phyloP scores from a whole-genome alignment of 345 rosid species.

The Eucalyptus cladocalyx region DNA sequence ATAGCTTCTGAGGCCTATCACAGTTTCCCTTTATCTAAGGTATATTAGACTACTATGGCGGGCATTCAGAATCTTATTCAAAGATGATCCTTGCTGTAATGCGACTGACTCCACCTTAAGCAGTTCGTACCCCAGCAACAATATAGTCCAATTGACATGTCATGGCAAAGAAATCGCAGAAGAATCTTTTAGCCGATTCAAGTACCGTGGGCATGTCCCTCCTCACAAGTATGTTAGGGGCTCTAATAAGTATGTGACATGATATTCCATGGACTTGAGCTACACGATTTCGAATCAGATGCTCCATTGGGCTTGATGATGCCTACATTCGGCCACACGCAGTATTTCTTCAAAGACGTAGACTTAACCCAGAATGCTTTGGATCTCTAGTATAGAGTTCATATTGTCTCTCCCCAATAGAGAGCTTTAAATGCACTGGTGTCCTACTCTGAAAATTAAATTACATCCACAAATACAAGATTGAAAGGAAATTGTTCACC shows the following conservation, averaged over 20 bases:
- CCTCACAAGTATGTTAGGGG: too few relatives aligned
- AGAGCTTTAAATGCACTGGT: neutral
- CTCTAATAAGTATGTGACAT: too few relatives aligned
- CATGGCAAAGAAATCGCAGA: too few relatives aligned
- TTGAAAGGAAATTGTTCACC: neutral
- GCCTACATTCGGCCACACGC: too few relatives aligned
- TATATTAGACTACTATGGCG: neutral
- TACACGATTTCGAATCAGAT: too few relatives aligned
- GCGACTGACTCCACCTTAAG: neutral
- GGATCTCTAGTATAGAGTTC: neutral
- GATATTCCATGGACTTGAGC: too few relatives aligned
- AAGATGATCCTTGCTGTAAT: neutral
- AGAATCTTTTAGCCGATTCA: too few relatives aligned
- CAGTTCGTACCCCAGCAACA: neutral
- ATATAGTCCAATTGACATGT: neutral
- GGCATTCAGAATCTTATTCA: neutral
- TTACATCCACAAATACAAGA: neutral
- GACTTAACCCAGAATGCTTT: conserved; percentile 27
- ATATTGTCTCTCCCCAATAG: neutral
- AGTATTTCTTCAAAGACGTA: conserved; percentile 31
- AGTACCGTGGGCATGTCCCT: too few relatives aligned
- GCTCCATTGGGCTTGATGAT: too few relatives aligned
- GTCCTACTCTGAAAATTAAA: neutral
- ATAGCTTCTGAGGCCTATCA: neutral
- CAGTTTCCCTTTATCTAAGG: neutral